These are phyloP conservation scores for Scenedesmus sp. DNA, from an alignment of 163 green algal genomes.

Conservation along the genomic window DNA sequence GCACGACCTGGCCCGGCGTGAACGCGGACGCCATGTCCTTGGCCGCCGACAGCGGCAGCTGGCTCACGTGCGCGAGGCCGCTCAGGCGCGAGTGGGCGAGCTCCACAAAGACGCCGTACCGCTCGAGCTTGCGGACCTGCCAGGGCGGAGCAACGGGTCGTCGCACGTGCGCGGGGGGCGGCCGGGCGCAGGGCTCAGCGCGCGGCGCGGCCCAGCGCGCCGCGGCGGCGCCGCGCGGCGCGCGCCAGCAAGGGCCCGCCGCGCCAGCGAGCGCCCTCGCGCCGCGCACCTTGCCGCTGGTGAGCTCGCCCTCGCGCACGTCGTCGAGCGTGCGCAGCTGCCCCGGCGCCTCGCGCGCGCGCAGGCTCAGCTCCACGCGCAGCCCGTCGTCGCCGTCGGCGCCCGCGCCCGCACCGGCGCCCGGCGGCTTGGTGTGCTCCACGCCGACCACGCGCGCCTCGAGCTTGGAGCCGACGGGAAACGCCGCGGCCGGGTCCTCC, in stretches of 20 bases:
- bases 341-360: slow-evolving; percentile 26
- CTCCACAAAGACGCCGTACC: slow-evolving; percentile 88
- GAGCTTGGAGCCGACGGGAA: slow-evolving; percentile 82
- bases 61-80: slow-evolving; percentile 84
- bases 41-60: slow-evolving; percentile 53
- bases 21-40: slow-evolving; percentile 29
- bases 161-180: not conserved
- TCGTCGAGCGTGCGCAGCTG: slow-evolving; percentile 50
- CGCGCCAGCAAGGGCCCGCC: not conserved
- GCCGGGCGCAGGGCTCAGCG: not conserved
- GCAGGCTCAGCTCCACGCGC: slow-evolving; percentile 73
- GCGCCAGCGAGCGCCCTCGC: not conserved
- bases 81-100: slow-evolving; percentile 54
- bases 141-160: not conserved
- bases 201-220: not conserved
- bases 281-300: slow-evolving; percentile 72
- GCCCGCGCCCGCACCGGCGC: slow-evolving; percentile 43
- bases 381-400: slow-evolving; percentile 33
- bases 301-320: slow-evolving; percentile 73
- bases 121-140: slow-evolving; percentile 70
- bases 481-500: slow-evolving; percentile 75
- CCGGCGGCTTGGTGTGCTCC: slow-evolving; percentile 26
- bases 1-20: slow-evolving; percentile 40
- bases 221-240: too few relatives aligned
- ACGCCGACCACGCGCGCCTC: slow-evolving; percentile 63